A percentile compares a stretch with the other conserved stretches of the same genome.
These are phyloP conservation scores for Dactylella cylindrospora DNA, from an alignment of 2,329 filamentous ascomycete species.

Conservation along the genomic window DNA sequence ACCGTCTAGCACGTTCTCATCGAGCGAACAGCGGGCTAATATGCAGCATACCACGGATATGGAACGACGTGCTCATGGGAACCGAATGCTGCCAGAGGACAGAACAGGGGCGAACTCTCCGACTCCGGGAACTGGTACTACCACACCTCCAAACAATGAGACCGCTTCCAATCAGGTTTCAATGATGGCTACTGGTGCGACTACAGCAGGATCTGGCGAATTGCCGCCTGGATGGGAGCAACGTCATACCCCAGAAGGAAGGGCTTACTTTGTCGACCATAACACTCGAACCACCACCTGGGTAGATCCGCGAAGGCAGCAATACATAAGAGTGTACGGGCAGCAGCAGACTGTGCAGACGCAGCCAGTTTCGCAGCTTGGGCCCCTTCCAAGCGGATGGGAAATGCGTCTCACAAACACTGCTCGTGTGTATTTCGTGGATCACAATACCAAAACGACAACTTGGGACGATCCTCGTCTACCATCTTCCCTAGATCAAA, in stretches of 20 bases:
- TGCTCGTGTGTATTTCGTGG: slow-evolving; percentile 95
- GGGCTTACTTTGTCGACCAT: slow-evolving; percentile 96
- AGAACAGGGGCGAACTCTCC: slow-evolving; percentile 91
- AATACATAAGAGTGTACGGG: slow-evolving; percentile 98
- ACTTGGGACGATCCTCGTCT: slow-evolving; percentile 97
- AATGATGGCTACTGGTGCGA: slow-evolving; percentile 93
- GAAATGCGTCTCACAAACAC: slow-evolving; percentile 99
- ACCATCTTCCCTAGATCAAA: slow-evolving; percentile 94
- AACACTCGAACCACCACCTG: slow-evolving; percentile 97
- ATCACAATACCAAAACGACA: slow-evolving; percentile 99
- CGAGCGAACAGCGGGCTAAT: slow-evolving; percentile 73
- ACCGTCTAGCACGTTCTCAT: slow-evolving; percentile 75
- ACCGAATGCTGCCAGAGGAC: slow-evolving; percentile 92
- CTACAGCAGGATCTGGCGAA: slow-evolving; percentile 90
- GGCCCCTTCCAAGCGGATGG: slow-evolving; percentile 94
- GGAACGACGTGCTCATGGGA: slow-evolving; percentile 90
- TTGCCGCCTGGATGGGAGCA: slow-evolving; percentile 96
- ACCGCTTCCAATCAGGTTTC: slow-evolving; percentile 65
- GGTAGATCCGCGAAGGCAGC: slow-evolving; percentile 95
- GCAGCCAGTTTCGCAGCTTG: slow-evolving; percentile 94
- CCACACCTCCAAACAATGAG: slow-evolving; percentile 51
- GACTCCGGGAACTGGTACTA: slow-evolving; percentile 59
- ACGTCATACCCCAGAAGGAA: slow-evolving; percentile 88
- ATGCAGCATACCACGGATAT: slow-evolving; percentile 89
- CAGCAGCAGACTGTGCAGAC: slow-evolving; percentile 91